Evolutionary conservation across 139 green algal species (phyloP), one percentile per base, ranked within the genome.

Genomic region (Chlorella sp.): DNA sequence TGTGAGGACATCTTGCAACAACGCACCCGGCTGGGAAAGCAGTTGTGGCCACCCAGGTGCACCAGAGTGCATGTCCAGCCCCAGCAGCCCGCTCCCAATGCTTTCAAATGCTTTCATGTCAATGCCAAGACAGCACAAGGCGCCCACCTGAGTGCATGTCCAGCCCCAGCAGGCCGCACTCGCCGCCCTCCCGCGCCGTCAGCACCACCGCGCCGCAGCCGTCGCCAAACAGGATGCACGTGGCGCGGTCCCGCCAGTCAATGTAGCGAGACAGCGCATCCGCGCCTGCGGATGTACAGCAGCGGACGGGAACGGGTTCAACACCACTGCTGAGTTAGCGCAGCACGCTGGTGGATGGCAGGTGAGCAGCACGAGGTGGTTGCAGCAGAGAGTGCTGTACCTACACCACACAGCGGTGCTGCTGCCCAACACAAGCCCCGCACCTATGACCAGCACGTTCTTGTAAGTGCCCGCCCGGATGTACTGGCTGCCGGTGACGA

Each of bases 211-310:
- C 97, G 0, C 97, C 97, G 69, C 89, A 95, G 36, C 95, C 97
- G 86, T 99, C 97, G 15, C 97, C 97, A 90, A 99, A 99, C 34
- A 99, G 89, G 74, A 99, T 98, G 92, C 97, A 99, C 15, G 97
- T 99, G 13, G 90, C 83, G 81, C 96, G 73, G 86, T 98, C 96
- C 28, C 90, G 89, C 97, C 97, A 99, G 90, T 99, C 97, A 20
- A 99, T 90, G 80, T 98, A 96, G 30, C 97, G 85, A 4, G 91
- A 97, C 60, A 99, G 85, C 4, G 94, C 95, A 81, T 99, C 97
- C 9, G 92, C 97, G n/a, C 97, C 97, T 80, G 73, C n/a, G 51
- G n/a, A 4, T 3, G 44, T 41, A 20, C 44, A 51, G 44, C 44
- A 51, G n/a, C n/a, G n/a, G n/a, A n/a, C n/a, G n/a, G n/a, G n/a